Base-by-base conservation (phyloP, 495 filamentous ascomycete species). In the Aspergillus sclerotiicarbonarius region DNA sequence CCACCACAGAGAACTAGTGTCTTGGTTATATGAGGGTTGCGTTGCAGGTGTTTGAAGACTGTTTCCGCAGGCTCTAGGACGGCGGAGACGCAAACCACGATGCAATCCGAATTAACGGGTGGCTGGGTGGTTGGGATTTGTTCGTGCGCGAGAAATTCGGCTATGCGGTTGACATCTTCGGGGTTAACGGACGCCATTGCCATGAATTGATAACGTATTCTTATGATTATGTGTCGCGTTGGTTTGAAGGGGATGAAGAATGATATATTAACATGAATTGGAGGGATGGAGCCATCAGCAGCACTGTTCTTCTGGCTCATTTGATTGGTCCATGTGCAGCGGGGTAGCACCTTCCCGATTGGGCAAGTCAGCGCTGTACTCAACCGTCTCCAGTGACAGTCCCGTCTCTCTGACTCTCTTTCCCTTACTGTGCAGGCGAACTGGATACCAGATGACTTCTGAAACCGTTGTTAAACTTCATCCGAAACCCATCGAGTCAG, bases 1-100 rank as follows among this genome's bases (percentile, higher is more conserved):
- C 72, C 73, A 10, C 73, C 73, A 41, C 72, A 76, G 4, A 76
- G 56, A 5, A 76, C 66, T 18, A 76, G 60, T 10, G 51, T 65
- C 52, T 62, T 70, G 20, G 69, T 62, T 4, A 70, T 43, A 31
- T 46, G 33, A 8, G 73, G 68, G 12, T 53, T 43, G 8, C 16
- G 0, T 35, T 64, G 30, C 10, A 68, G 50, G n/a, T 33, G 30
- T 33, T 16, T 15, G 47, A 68, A 68, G 10, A 68, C 16, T 0
- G n/a, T 46, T 44, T 61, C 60, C 1, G 68, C 63, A 15, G 45
- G 47, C 33, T 65, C 29, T 29, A 71, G 62, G 32, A 71, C 57
- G 4, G 68, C 54, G 20, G 64, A 67, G 8, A 47, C 67, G 52
- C 64, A 71, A 31, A 69, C 55, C 15, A 74, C 60, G 47, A 76